Conservation (phyloP, 2,329 filamentous ascomycete genomes). For the Helminthosporium solani region DNA sequence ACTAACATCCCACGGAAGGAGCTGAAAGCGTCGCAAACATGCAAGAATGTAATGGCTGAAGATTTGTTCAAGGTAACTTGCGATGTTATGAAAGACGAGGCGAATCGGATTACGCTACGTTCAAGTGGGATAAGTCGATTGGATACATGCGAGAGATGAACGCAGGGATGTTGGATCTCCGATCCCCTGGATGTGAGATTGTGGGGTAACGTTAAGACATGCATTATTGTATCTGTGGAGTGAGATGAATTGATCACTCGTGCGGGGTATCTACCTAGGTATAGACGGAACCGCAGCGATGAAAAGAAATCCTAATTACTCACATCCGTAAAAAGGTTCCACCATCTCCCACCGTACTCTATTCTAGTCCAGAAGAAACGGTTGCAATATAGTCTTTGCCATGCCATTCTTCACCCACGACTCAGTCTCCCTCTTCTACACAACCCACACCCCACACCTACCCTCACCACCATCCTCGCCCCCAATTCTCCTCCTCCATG, state of each 20-base stretch:
- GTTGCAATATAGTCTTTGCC: not conserved
- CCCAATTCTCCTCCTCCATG: slow-evolving; percentile 77
- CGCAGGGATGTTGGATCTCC: no score
- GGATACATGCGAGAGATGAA: not conserved
- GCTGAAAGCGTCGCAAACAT: not conserved
- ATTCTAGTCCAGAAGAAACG: not conserved
- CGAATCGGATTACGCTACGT: not conserved
- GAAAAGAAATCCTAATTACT: no score
- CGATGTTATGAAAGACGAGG: not conserved
- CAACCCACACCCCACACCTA: slow-evolving; percentile 41
- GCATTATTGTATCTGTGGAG: no score
- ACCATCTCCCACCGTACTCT: not conserved
- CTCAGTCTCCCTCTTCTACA: slow-evolving; percentile 21
- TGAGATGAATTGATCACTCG: no score
- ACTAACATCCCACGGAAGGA: not conserved
- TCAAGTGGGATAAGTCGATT: not conserved
- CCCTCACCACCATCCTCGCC: slow-evolving; percentile 53
- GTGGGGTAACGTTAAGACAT: no score
- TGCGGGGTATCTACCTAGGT: no score
- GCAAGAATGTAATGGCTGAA: not conserved
- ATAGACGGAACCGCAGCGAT: no score
- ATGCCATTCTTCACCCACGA: slow-evolving; percentile 13
- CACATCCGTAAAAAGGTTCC: not conserved
- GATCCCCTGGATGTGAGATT: no score
- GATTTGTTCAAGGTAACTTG: not conserved